A percentile compares a stretch with the other conserved stretches of the same genome.
Evolutionary conservation across 495 filamentous ascomycete species (phyloP).

Genomic region (Penicillium roqueforti): DNA sequence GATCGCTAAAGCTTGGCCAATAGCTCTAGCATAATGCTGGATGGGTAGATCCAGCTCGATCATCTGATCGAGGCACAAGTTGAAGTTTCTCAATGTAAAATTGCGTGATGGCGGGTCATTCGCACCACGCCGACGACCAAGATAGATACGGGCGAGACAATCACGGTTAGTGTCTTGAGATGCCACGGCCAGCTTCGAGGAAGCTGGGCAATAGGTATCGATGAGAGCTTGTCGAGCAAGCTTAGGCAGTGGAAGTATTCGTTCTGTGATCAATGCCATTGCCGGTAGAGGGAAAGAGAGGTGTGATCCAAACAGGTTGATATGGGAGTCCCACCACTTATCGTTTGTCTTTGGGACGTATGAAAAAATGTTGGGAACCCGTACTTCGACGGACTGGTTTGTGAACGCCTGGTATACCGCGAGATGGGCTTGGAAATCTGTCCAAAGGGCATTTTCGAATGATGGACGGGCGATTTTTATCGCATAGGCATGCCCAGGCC

Average conservation of each 20-base stretch:
- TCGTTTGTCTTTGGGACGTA: not conserved
- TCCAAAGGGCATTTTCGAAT: not conserved
- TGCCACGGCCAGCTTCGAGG: too few relatives aligned
- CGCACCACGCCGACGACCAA: not conserved
- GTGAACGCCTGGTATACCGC: not conserved
- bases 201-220: too few relatives aligned
- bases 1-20: not conserved
- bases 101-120: not conserved
- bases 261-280: too few relatives aligned
- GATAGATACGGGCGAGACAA: too few relatives aligned
- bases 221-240: too few relatives aligned
- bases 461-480: not conserved
- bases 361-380: not conserved
- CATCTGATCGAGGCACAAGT: not conserved
- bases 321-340: not conserved
- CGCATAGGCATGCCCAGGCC: not conserved
- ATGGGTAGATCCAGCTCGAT: not conserved
- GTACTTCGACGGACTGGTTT: not conserved
- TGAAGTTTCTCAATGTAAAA: not conserved
- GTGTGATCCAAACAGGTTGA: too few relatives aligned
- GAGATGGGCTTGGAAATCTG: not conserved
- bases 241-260: too few relatives aligned
- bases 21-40: not conserved
- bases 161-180: too few relatives aligned
- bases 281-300: too few relatives aligned